Conservation (phyloP, 805 yeast genomes). For the Myxozyma lipomycoides region DNA sequence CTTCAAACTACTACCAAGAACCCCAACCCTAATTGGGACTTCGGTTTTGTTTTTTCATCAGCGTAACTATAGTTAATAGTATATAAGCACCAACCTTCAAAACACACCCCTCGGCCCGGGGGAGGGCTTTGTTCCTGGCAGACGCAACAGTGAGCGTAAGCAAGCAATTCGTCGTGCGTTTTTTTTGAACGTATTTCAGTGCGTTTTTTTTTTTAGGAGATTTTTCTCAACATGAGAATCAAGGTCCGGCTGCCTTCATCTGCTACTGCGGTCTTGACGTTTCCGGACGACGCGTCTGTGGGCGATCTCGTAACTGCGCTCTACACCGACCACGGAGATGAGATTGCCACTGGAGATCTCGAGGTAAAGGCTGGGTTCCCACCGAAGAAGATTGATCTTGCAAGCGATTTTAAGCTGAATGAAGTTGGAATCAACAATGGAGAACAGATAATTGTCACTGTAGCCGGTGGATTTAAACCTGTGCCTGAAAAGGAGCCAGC, state of each 20-base stretch:
- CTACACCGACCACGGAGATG: constrained; percentile 13
- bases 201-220: too few species aligned
- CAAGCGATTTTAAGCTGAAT: constrained; percentile 32
- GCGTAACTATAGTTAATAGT: too few species aligned
- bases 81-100: too few species aligned
- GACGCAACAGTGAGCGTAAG: background rate
- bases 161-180: too few species aligned
- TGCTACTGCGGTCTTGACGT: constrained; percentile 36
- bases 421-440: constrained; percentile 54
- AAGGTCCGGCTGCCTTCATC: constrained; percentile 36
- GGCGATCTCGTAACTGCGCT: constrained; percentile 33
- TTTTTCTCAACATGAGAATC: constrained; percentile 41
- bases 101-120: too few species aligned
- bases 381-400: constrained; percentile 45
- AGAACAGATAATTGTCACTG: constrained; percentile 50
- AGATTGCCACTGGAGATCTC: constrained; percentile 30
- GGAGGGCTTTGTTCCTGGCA: too few species aligned
- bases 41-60: too few species aligned
- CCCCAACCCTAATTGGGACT: too few species aligned
- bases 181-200: too few species aligned
- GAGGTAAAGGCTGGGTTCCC: constrained; percentile 54
- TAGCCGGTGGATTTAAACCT: background rate
- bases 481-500: background rate
- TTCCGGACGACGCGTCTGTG: constrained; percentile 42
- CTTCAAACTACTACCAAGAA: too few species aligned